Conservation (phyloP, 495 filamentous ascomycete genomes). For the Penicillium ucsense region DNA sequence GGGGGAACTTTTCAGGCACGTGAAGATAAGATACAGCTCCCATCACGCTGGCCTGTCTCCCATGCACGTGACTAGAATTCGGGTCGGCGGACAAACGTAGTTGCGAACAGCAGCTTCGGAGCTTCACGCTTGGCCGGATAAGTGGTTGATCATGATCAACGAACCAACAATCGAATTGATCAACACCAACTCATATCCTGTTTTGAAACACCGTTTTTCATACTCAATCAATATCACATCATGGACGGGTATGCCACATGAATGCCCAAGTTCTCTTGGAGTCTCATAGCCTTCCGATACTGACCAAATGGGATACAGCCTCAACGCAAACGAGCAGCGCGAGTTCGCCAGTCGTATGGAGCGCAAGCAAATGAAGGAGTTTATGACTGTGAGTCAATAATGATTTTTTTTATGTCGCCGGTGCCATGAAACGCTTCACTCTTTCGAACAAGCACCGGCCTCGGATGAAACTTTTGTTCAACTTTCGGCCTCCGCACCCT, state of each 20-base stretch:
- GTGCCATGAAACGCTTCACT: no score
- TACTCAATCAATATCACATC: conserved; percentile 12
- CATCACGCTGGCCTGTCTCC: no score
- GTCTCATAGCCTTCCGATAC: not conserved
- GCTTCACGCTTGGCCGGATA: conserved; percentile 15
- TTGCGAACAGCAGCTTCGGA: conserved; percentile 28
- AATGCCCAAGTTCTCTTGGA: not conserved
- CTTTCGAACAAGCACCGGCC: not conserved
- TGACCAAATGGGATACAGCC: conserved; percentile 21
- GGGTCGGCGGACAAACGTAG: conserved; percentile 12
- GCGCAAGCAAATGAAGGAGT: conserved; percentile 95
- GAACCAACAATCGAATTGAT: not conserved
- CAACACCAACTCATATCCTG: no score
- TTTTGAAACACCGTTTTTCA: not conserved
- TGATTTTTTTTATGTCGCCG: no score
- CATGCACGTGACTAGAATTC: conserved; percentile 7
- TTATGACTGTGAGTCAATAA: conserved; percentile 68
- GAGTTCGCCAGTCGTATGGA: conserved; percentile 89
- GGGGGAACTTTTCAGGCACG: no score
- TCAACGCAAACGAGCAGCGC: conserved; percentile 75
- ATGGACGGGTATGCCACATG: conserved; percentile 36
- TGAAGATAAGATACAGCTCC: no score
- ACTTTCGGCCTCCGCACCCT: no score
- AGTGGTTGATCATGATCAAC: conserved; percentile 1
- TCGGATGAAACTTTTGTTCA: not conserved